phyloP scores from a whole-genome alignment of 176 grass and related monocot genomes.

The Triticum aestivum region DNA sequence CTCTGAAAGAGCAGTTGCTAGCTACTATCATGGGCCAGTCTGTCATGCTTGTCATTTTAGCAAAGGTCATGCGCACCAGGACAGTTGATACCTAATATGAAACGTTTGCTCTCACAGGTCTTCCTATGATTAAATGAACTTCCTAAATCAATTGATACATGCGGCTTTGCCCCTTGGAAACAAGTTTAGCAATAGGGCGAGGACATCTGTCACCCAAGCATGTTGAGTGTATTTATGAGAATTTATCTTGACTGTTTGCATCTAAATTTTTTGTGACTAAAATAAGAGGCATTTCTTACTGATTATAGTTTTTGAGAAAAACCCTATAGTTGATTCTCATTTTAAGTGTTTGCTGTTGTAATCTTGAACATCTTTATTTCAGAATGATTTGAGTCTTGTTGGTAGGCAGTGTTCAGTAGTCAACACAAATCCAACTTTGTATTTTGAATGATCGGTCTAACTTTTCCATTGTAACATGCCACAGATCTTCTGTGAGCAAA shows the following conservation, averaged over 20 bases:
- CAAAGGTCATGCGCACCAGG: neutral
- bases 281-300: neutral
- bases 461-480: slow-evolving; percentile 14
- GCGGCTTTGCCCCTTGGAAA: neutral
- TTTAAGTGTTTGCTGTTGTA: neutral
- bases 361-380: slow-evolving; percentile 17
- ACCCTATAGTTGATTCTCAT: neutral
- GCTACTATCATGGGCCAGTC: neutral
- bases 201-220: neutral
- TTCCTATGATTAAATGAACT: neutral
- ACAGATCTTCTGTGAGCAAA: slow-evolving; percentile 94
- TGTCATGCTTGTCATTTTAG: neutral
- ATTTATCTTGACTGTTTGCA: neutral
- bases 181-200: neutral
- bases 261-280: neutral
- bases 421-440: neutral
- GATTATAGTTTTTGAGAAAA: no score
- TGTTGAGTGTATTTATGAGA: slow-evolving; percentile 7
- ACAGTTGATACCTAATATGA: neutral
- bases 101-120: neutral
- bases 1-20: neutral
- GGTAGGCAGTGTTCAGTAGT: neutral
- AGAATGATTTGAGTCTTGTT: slow-evolving; percentile 16
- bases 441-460: slow-evolving; percentile 13
- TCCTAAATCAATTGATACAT: slow-evolving; percentile 6